Base-by-base conservation (phyloP, 768 basidiomycete genomes). In the Tubosaeta sp. region DNA sequence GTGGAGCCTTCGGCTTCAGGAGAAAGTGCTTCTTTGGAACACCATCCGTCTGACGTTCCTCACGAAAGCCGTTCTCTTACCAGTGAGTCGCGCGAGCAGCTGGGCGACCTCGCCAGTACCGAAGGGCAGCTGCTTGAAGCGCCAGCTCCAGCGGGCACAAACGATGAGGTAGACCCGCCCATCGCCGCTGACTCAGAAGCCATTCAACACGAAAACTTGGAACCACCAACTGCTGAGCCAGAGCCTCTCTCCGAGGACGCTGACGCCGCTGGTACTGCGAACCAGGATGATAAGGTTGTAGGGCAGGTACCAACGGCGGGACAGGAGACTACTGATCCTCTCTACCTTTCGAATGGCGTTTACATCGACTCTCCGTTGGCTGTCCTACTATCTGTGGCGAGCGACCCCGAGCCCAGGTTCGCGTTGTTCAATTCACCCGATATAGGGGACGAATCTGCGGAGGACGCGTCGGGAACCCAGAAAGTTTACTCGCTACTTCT, bases 331-430 rank as follows among this genome's bases (percentile, higher is more conserved):
- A 44, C 39, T 45, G 75, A 83, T 64, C 78, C 77, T n/a, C 79
- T 80, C 61, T 76, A 80, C 65, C 78, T 81, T 47, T 81, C 78
- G 22, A 81, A 82, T 60, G 86, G 80, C 25, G 81, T 86, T 41
- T 87, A 82, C 64, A 86, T 86, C 46, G 86, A 87, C 53, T 83
- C 84, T 25, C 87, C 87, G 24, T 87, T 87, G 12, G 75, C 84
- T 14, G 83, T 87, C 39, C 69, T 87, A 31, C 62, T 87, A 30
- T 70, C 71, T 9, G 42, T 77, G 21, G 52, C 59, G 27, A 72
- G 76, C 31, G 57, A 79, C 30, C 72, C 72, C 42, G 72, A 70
- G 18, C 56, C 67, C 34, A 67, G 73, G 29, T 72, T 75, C 54
- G 77, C 70, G 48, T 68, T 86, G 41, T 87, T 86, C 69, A 87